These are phyloP conservation scores for Pythium aquatile DNA, from an alignment of 352 stramenopile genomes.

Conservation along the genomic window DNA sequence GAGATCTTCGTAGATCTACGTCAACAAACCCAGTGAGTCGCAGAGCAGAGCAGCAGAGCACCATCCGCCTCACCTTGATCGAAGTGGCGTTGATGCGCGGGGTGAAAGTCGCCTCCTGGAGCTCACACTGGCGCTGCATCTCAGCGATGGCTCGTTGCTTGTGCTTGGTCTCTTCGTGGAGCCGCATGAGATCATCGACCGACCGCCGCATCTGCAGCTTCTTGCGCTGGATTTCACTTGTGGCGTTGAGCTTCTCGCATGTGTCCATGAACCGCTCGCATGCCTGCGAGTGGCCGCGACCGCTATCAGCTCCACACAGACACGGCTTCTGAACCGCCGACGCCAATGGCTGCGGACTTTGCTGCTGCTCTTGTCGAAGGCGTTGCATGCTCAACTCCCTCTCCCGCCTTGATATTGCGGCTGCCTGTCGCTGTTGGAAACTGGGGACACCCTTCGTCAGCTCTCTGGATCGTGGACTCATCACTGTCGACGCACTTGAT, in stretches of 20 bases:
- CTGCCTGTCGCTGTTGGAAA: conserved; percentile 37
- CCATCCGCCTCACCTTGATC: conserved; percentile 27
- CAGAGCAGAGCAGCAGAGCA: too few species aligned
- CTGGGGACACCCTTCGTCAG: conserved; percentile 36
- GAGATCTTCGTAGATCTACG: conserved; percentile 51
- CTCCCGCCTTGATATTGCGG: conserved; percentile 19
- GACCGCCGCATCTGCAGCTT: conserved; percentile 49
- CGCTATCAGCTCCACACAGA: conserved; percentile 13
- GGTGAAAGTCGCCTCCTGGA: conserved; percentile 43
- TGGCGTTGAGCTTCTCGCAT: conserved; percentile 49
- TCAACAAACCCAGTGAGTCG: background rate
- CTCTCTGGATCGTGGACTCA: conserved; percentile 41
- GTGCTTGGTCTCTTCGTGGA: conserved; percentile 42
- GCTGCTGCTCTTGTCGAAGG: background rate
- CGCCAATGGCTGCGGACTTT: background rate
- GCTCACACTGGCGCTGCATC: conserved; percentile 30
- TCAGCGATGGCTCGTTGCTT: conserved; percentile 37
- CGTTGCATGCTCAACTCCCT: conserved; percentile 1
- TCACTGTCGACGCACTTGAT: conserved; percentile 21
- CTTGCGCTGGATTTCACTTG: conserved; percentile 48
- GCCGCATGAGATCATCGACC: conserved; percentile 52
- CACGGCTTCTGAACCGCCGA: conserved; percentile 6
- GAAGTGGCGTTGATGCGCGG: conserved; percentile 52
- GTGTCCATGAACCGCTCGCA: conserved; percentile 56
- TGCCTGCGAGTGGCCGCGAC: conserved; percentile 31